These are phyloP conservation scores for Septoria linicola DNA, from an alignment of 2,329 filamentous ascomycete genomes.

Conservation along the genomic window DNA sequence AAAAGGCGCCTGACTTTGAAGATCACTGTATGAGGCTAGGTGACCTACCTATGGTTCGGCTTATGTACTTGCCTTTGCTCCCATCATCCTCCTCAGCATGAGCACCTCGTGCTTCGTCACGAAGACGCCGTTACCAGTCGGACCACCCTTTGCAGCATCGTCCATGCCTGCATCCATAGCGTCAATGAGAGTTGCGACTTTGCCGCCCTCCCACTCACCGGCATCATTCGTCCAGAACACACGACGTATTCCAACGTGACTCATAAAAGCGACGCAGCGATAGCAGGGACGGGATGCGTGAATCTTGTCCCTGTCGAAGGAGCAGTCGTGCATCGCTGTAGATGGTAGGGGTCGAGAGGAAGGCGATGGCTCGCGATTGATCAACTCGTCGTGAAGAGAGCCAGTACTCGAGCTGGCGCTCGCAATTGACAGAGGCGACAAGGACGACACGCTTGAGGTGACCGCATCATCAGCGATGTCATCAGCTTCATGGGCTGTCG, in stretches of 20 bases:
- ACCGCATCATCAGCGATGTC: conserved; percentile 6
- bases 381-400: conserved; percentile 53
- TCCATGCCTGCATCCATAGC: conserved; percentile 41
- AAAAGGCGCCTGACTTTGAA: no score
- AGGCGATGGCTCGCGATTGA: conserved; percentile 28
- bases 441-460: conserved; percentile 16
- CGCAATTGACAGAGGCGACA: conserved; percentile 18
- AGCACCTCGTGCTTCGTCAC: conserved; percentile 56
- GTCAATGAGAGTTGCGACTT: conserved; percentile 52
- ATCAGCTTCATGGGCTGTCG: neutral
- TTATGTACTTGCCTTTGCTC: conserved; percentile 17
- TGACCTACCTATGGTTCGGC: no score
- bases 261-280: conserved; percentile 53
- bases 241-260: conserved; percentile 52
- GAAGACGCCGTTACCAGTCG: conserved; percentile 42
- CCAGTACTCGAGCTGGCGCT: conserved; percentile 28
- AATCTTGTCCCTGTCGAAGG: conserved; percentile 29
- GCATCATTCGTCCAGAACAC: conserved; percentile 54
- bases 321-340: conserved; percentile 3
- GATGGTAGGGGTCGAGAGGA: neutral
- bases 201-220: conserved; percentile 53
- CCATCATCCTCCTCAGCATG: conserved; percentile 45
- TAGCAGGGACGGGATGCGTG: conserved; percentile 53
- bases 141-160: conserved; percentile 20
- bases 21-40: no score